Conservation (phyloP, 2,329 filamentous ascomycete species). For the Verticillium isaacii region DNA sequence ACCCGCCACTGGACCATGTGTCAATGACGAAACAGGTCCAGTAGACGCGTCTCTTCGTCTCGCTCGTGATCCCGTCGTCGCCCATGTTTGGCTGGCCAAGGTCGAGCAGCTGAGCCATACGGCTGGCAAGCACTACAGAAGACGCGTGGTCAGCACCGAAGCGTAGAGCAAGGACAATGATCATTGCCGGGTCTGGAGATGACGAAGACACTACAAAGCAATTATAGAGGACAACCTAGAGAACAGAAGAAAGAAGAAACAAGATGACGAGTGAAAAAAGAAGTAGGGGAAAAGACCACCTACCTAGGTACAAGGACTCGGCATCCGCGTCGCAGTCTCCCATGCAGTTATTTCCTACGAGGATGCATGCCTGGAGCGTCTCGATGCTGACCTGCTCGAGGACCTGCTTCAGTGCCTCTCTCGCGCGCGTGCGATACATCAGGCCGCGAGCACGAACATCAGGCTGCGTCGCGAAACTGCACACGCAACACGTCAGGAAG, state of each 20-base stretch:
- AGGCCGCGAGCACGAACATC: background rate
- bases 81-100: conserved; percentile 12
- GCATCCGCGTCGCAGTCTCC: conserved; percentile 22
- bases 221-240: too few relatives aligned
- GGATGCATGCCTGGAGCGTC: conserved; percentile 26
- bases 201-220: too few relatives aligned
- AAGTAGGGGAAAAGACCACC: background rate
- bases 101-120: conserved; percentile 27
- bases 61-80: conserved; percentile 20
- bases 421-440: background rate
- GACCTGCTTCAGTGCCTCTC: conserved; percentile 17
- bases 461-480: background rate
- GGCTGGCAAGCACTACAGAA: conserved; percentile 17
- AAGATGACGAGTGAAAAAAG: too few relatives aligned
- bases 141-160: background rate
- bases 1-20: conserved; percentile 26
- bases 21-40: conserved; percentile 29
- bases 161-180: background rate
- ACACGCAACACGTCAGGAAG: background rate
- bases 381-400: conserved; percentile 25
- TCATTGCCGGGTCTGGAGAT: too few relatives aligned
- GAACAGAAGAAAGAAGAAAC: too few relatives aligned
- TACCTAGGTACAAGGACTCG: conserved; percentile 28
- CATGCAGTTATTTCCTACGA: conserved; percentile 24
- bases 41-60: conserved; percentile 25